Base-by-base conservation (phyloP, 768 basidiomycete species). In the Dioszegia crocea region DNA sequence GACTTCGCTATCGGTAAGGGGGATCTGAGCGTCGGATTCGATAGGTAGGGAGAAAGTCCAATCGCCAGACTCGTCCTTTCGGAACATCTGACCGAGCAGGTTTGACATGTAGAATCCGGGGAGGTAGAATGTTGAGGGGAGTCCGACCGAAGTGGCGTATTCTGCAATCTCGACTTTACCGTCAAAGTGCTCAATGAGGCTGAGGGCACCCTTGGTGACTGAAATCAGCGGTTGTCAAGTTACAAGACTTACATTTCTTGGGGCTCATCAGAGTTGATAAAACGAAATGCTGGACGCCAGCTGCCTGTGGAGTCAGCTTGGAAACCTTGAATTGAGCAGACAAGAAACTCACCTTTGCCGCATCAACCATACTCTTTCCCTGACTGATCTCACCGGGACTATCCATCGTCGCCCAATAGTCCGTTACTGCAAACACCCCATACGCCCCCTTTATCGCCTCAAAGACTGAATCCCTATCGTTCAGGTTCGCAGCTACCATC, bases 371-470 rank as follows among this genome's bases (percentile, higher is more conserved):
- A 29, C 56, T 60, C 48, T 61, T 66, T 1, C 67, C 67, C 56
- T 69, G 64, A 27, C 52, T 19, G 14, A 59, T 47, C 54, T 69
- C 67, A 1, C 4, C 30, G 16, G 54, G 43, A 26, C 14, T 56
- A 53, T 46, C 29, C 61, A 55, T 43, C 9, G 30, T 40, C 8
- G 41, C 56, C 64, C 61, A 68, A 44, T 51, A 66, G 55, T 66
- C 59, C 14, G 59, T 60, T 16, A 66, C 58, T 23, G 63, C 68
- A 52, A 71, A 75, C 4, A 68, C 71, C 12, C 55, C 48, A 50
- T 71, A 64, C 8, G 64, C 62, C 12, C 70, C 71, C 17, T 66
- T 24, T 17, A 75, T 52, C 10, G 63, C 71, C 45, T 64, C 56
- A 30, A 56, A 23, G 2, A 73, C 47, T 1, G 61, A 55, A 1